Percentiles rank a stretch among this genome's conserved stretches.
Conservation (phyloP, 106 monocot species). For the Cymbidium sinense region DNA sequence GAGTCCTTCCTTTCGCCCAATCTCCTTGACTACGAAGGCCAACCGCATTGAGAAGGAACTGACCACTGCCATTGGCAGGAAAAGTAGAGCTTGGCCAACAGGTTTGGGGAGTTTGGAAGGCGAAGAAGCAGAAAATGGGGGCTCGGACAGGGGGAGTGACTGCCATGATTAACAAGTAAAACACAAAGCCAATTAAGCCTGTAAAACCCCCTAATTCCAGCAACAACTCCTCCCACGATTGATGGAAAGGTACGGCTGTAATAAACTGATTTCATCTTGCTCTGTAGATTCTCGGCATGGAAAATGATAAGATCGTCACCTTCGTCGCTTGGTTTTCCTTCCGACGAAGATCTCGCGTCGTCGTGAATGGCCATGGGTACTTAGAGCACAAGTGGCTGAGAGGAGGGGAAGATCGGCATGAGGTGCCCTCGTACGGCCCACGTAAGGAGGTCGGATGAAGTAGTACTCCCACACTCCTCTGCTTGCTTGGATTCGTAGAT, state of each 20-base stretch:
- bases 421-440: slow-evolving; percentile 50
- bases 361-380: slow-evolving; percentile 4
- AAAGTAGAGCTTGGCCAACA: not conserved
- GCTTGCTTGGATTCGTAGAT: slow-evolving; percentile 29
- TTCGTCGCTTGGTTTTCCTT: not conserved
- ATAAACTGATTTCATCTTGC: slow-evolving; percentile 48
- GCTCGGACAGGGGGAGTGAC: slow-evolving; percentile 63
- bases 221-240: slow-evolving; percentile 89
- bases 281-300: slow-evolving; percentile 31
- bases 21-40: not conserved
- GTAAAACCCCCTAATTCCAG: slow-evolving; percentile 96
- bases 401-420: not conserved
- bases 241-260: slow-evolving; percentile 90
- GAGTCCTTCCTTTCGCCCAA: slow-evolving; percentile 5
- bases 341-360: slow-evolving; percentile 7
- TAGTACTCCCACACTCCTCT: slow-evolving; percentile 69
- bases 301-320: slow-evolving; percentile 16
- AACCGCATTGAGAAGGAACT: slow-evolving; percentile 2
- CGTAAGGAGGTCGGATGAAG: slow-evolving; percentile 82
- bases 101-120: too few relatives aligned
- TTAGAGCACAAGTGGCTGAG: not conserved
- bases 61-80: not conserved
- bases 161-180: slow-evolving; percentile 83
- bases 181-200: slow-evolving; percentile 78
- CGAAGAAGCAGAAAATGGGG: slow-evolving; percentile 82